phyloP scores from a whole-genome alignment of 1,284 basidiomycete genomes.

The Trichosporon sp. region DNA sequence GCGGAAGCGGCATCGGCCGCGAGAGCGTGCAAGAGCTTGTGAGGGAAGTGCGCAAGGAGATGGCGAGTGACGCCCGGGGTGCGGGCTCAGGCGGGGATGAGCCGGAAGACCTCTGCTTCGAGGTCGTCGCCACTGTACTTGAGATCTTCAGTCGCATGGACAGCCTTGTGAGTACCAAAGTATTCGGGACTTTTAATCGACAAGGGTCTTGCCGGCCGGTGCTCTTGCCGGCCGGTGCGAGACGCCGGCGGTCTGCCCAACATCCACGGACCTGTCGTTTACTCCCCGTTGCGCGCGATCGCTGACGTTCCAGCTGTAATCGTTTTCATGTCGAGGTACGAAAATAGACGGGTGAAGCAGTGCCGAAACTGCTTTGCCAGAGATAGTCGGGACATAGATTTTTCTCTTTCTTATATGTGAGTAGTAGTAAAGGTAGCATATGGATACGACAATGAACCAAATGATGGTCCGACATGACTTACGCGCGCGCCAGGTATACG shows the following conservation, averaged over 20 bases:
- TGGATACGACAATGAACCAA: not conserved
- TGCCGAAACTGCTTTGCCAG: not conserved
- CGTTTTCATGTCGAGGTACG: not conserved
- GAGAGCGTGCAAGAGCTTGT: slow-evolving; percentile 77
- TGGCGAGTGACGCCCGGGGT: slow-evolving; percentile 56
- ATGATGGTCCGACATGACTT: not conserved
- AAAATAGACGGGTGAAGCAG: not conserved
- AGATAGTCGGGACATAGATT: not conserved
- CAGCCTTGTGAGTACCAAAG: slow-evolving; percentile 59
- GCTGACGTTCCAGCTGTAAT: not conserved
- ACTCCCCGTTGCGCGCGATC: not conserved
- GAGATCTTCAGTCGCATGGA: slow-evolving; percentile 86
- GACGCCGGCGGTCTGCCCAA: too few species aligned
- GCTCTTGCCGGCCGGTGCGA: too few species aligned
- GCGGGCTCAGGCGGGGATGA: slow-evolving; percentile 62
- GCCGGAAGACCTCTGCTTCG: slow-evolving; percentile 73
- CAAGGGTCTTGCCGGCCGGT: too few species aligned
- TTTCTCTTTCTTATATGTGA: slow-evolving; percentile 1
- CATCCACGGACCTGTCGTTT: too few species aligned
- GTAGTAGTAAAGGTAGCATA: slow-evolving; percentile 6
- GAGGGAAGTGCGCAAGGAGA: slow-evolving; percentile 72
- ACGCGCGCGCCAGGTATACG: not conserved
- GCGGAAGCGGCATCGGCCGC: slow-evolving; percentile 42
- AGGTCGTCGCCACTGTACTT: slow-evolving; percentile 81
- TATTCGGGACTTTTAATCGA: too few species aligned